Percentiles rank a stretch among this genome's conserved stretches.
Evolutionary conservation across 768 basidiomycete genomes (phyloP).

Genomic region (Tricholoma terreum): DNA sequence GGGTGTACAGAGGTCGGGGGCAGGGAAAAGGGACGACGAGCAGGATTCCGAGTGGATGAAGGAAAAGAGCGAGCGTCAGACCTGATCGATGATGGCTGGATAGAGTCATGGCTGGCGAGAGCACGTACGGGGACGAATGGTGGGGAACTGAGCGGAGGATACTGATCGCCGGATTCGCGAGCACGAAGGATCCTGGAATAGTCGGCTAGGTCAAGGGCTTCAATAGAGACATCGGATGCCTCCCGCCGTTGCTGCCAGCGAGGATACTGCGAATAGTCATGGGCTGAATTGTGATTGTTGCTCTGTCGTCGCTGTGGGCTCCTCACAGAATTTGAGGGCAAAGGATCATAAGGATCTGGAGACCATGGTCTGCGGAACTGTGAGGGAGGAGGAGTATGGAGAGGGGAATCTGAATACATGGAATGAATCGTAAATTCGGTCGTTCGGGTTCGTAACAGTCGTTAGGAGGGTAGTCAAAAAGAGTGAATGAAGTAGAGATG

Average conservation of each 20-base stretch:
- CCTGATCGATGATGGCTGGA: conserved; percentile 38
- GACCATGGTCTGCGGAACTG: conserved; percentile 66
- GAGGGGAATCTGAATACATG: conserved; percentile 40
- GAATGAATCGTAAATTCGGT: conserved; percentile 16
- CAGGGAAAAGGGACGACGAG: conserved; percentile 45
- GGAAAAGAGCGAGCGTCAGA: conserved; percentile 32
- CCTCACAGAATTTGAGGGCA: conserved; percentile 25
- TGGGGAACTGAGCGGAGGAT: conserved; percentile 26
- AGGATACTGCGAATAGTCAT: conserved; percentile 18
- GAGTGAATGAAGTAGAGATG: not conserved
- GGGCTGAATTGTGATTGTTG: conserved; percentile 13
- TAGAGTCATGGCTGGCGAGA: conserved; percentile 24
- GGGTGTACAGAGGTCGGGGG: conserved; percentile 37
- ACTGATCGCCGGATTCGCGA: conserved; percentile 32
- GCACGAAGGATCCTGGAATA: conserved; percentile 52
- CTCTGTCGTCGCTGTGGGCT: conserved; percentile 4
- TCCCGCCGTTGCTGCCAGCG: conserved; percentile 38
- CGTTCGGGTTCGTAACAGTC: conserved; percentile 8
- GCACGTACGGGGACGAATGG: conserved; percentile 28
- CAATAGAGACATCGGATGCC: conserved; percentile 61
- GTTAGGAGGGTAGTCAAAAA: not conserved
- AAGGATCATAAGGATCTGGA: conserved; percentile 51
- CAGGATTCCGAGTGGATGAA: conserved; percentile 14
- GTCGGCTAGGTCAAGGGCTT: conserved; percentile 72
- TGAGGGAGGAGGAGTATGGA: conserved; percentile 42